A percentile compares a stretch with the other conserved stretches of the same genome.
phyloP scores from a whole-genome alignment of 139 green algal species.

The Chlorella ohadii region DNA sequence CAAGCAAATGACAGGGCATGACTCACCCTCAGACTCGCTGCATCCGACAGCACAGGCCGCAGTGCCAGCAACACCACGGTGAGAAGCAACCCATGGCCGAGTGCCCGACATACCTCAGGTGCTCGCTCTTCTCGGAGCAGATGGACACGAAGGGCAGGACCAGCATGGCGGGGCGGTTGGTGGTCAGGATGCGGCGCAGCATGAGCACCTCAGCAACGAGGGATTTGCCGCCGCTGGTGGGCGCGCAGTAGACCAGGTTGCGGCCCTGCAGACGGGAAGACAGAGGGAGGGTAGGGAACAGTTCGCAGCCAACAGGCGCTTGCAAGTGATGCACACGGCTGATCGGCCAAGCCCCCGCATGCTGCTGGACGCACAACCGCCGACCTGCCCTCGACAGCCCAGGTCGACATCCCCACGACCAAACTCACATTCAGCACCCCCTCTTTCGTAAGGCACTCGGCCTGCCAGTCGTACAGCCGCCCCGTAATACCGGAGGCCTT shows the following conservation, averaged over 20 bases:
- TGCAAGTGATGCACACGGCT: no score
- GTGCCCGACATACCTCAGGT: constrained; percentile 42
- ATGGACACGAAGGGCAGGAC: constrained; percentile 77
- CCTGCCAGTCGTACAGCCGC: constrained; percentile 86
- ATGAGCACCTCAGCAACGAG: constrained; percentile 90
- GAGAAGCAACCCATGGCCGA: no score
- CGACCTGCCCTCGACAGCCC: no score
- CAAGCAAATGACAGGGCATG: no score
- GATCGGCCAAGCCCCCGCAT: no score
- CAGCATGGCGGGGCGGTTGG: constrained; percentile 40
- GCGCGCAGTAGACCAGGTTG: constrained; percentile 87
- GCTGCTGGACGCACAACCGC: no score
- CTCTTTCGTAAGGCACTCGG: constrained; percentile 61
- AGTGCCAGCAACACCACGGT: no score
- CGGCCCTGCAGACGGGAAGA: constrained; percentile 15
- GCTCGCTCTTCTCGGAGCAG: constrained; percentile 69
- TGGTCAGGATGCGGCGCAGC: constrained; percentile 63
- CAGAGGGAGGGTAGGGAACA: neutral
- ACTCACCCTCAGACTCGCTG: no score
- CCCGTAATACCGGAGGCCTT: constrained; percentile 46
- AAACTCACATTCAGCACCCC: constrained; percentile 63
- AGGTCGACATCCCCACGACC: no score
- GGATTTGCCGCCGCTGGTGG: constrained; percentile 89
- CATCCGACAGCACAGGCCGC: no score
- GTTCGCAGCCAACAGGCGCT: no score